Conservation (phyloP, 2,329 filamentous ascomycete genomes). For the Rosellinia necatrix region DNA sequence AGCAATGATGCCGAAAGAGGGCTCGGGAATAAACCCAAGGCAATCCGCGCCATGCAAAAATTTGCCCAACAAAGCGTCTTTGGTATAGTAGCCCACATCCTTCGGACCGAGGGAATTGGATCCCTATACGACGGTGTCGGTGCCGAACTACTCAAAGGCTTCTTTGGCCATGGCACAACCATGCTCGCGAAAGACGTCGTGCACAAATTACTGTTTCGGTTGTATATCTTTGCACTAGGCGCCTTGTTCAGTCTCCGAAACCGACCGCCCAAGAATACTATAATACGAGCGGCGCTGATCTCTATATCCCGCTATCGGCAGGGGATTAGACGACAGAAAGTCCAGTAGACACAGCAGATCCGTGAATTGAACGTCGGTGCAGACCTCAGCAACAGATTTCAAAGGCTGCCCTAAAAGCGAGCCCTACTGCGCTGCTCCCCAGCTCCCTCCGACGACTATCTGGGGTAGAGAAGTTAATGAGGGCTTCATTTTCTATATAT, state of each 20-base stretch:
- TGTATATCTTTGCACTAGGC: constrained; percentile 70
- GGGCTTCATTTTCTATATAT: neutral
- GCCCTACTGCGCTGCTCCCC: no score
- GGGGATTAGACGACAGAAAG: no score
- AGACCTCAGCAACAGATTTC: no score
- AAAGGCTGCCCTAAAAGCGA: no score
- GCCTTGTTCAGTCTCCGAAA: constrained; percentile 38
- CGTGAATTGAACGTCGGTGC: no score
- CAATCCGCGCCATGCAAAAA: constrained; percentile 32
- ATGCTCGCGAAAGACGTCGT: constrained; percentile 85
- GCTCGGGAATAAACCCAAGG: constrained; percentile 40
- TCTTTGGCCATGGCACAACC: constrained; percentile 83
- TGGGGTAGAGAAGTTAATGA: neutral
- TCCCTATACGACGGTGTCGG: constrained; percentile 77
- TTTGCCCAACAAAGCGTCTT: constrained; percentile 60
- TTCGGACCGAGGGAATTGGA: constrained; percentile 65
- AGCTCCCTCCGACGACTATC: no score
- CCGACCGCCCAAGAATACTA: neutral
- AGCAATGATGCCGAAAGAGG: constrained; percentile 33
- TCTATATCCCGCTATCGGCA: constrained; percentile 25
- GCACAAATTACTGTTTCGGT: constrained; percentile 70
- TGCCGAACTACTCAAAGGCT: constrained; percentile 79
- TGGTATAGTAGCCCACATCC: constrained; percentile 61
- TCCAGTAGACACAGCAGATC: no score
- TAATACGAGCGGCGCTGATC: neutral